Evolutionary conservation across 1,139 yeast genomes (phyloP), one percentile per base, ranked within the genome.

Genomic region (Pichia cactophila): DNA sequence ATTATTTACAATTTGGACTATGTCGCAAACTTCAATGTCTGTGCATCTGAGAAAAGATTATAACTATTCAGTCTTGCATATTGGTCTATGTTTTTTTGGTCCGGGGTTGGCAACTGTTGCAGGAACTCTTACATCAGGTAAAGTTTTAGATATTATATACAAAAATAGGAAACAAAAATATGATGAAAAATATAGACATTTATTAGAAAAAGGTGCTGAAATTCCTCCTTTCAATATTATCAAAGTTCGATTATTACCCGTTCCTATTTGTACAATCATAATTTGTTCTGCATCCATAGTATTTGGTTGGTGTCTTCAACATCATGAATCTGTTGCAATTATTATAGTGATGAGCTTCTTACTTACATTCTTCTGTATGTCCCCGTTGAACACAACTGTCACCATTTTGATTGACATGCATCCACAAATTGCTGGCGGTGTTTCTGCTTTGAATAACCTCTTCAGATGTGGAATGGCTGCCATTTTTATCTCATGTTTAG

Each of bases 261-360:
- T 65, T 33, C 64, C 70, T 1, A 54, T 69, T 28, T 74, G 80
- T 52, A 51, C 71, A 43, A 6, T 61, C 38, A 31, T 72, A 3
- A 61, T 71, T 26, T 56, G 72, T n/a, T 58, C 63, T 4, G 72
- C 78, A 0, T 63, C 75, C 4, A 54, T 80, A 1, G 65, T 78
- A 0, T 86, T 77, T 67, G 95, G 92, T 1, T 86, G 95, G 95
- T 75, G 86, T 46, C 57, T 86, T 5, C 69, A 77, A 42, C 61
- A 71, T 28, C 62, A 70, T 12, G 75, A 74, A 0, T 72, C 72
- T 42, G 65, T 82, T 37, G 77, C 82, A 0, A 78, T 78, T 0
- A 77, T 86, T 2, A 62, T 86, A 10, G 68, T 85, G 2, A 70
- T 76, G 46, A 70, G 81, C 9, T 81, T 77, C 45, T 56, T 78